A percentile compares a stretch with the other conserved stretches of the same genome.
Conservation (phyloP, 2,329 filamentous ascomycete species). For the Knoxdaviesia capensis region DNA sequence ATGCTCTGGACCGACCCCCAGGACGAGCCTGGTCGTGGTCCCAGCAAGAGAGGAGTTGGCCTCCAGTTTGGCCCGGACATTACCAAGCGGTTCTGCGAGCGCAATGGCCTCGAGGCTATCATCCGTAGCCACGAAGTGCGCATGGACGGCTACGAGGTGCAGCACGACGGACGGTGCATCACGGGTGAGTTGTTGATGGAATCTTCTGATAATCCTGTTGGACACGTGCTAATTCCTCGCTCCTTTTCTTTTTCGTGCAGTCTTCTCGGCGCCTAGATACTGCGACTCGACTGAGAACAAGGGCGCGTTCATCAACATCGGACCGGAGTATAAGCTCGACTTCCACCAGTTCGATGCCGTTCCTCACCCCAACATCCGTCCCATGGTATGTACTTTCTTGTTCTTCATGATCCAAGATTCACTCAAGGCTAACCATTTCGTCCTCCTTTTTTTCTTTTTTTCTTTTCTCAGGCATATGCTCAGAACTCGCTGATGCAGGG, state of each 20-base stretch:
- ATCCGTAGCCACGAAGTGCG: conserved; percentile 95
- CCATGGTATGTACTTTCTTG: conserved; percentile 42
- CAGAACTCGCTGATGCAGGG: conserved; percentile 58
- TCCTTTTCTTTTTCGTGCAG: conserved; percentile 17
- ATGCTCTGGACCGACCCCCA: conserved; percentile 99
- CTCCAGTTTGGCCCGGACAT: conserved; percentile 94
- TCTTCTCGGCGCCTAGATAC: conserved; percentile 94
- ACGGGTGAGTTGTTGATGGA: conserved; percentile 38
- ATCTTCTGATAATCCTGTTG: neutral
- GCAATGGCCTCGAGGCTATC: conserved; percentile 81
- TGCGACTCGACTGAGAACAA: conserved; percentile 97
- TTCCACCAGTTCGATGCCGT: conserved; percentile 94
- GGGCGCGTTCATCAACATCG: conserved; percentile 95
- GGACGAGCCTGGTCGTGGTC: conserved; percentile 62
- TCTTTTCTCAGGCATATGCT: conserved; percentile 47
- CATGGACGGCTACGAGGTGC: conserved; percentile 98
- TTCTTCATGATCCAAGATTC: neutral
- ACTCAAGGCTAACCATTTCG: conserved; percentile 2
- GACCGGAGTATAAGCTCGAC: conserved; percentile 72
- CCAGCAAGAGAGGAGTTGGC: conserved; percentile 90
- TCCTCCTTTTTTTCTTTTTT: conserved; percentile 9
- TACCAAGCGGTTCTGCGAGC: conserved; percentile 91
- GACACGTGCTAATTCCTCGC: neutral
- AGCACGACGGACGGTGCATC: conserved; percentile 89
- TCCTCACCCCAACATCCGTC: conserved; percentile 84